Evolutionary conservation across 768 basidiomycete genomes (phyloP).

Genomic region (Collybiopsis confluens): DNA sequence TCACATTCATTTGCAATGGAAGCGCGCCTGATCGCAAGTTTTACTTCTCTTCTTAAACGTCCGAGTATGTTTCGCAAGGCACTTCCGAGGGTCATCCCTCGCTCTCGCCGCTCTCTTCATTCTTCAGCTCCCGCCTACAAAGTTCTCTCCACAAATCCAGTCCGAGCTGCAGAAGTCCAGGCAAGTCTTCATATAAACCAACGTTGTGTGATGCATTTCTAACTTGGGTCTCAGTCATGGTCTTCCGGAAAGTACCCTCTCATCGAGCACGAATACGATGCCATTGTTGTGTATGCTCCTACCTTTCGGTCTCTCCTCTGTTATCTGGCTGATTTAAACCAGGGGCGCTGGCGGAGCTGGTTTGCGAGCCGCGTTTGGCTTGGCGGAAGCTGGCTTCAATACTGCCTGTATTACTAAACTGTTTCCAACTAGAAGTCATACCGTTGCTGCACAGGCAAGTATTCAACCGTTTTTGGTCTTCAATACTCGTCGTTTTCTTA

Average conservation of each 20-base stretch:
- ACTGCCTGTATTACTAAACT: conserved; percentile 99
- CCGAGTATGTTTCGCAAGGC: conserved; percentile 62
- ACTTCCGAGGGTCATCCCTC: conserved; percentile 48
- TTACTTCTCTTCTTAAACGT: conserved; percentile 7
- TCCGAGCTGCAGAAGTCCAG: conserved; percentile 80
- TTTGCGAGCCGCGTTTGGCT: conserved; percentile 95
- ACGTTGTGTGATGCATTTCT: conserved; percentile 11
- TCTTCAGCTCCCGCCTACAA: conserved; percentile 54
- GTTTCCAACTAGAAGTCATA: conserved; percentile 97
- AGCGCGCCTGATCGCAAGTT: not conserved
- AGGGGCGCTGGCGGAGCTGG: conserved; percentile 98
- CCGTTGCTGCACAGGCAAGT: conserved; percentile 91
- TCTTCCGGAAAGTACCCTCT: conserved; percentile 89
- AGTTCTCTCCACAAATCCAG: conserved; percentile 67
- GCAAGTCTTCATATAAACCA: conserved; percentile 38
- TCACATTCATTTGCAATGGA: not conserved
- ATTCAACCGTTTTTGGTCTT: not conserved
- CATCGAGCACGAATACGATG: conserved; percentile 99
- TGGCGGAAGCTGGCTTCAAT: conserved; percentile 97
- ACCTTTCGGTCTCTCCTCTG: conserved; percentile 1
- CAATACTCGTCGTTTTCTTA: conserved; percentile 9
- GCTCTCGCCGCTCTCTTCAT: conserved; percentile 58
- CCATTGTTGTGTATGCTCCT: conserved; percentile 79
- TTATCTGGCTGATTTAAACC: conserved; percentile 9
- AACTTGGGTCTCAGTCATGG: conserved; percentile 49